A percentile compares a stretch with the other conserved stretches of the same genome.
These are phyloP conservation scores for Endocarpon pusillum DNA, from an alignment of 495 filamentous ascomycete species.

Conservation along the genomic window DNA sequence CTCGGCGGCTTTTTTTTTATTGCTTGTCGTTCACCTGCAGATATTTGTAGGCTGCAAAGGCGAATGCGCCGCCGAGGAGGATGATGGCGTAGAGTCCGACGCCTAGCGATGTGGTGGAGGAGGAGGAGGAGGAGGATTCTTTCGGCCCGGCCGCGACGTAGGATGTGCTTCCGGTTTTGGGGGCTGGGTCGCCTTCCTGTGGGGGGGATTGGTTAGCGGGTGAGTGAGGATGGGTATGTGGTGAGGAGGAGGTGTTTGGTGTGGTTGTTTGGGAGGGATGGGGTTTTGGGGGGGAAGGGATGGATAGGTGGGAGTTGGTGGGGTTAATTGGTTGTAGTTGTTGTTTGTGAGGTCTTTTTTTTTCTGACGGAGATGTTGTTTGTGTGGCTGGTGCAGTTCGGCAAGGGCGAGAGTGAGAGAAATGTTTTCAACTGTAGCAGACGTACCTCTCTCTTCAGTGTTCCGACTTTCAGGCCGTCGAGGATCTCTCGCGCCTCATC, in stretches of 20 bases:
- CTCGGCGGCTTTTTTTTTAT: no score
- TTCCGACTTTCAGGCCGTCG: conserved; percentile 58
- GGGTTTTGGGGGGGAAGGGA: no score
- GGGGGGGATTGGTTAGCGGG: not conserved
- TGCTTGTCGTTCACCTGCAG: conserved; percentile 34
- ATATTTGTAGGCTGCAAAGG: conserved; percentile 80
- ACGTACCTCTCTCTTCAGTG: conserved; percentile 70
- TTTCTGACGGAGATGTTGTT: conserved; percentile 5
- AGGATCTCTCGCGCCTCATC: conserved; percentile 97
- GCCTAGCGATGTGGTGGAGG: conserved; percentile 41
- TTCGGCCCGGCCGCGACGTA: no score
- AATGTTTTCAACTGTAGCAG: conserved; percentile 1
- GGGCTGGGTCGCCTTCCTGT: conserved; percentile 72
- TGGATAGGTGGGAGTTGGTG: no score
- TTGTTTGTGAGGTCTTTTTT: no score
- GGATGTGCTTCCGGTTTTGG: no score
- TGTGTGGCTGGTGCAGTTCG: conserved; percentile 8
- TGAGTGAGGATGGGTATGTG: no score
- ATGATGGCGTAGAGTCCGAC: conserved; percentile 71
- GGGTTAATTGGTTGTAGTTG: conserved; percentile 4
- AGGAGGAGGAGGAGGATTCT: conserved; percentile 31
- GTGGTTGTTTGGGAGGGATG: no score
- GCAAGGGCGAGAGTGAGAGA: conserved; percentile 5
- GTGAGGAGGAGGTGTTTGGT: no score
- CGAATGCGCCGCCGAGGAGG: conserved; percentile 57